Base-by-base conservation (phyloP, 768 basidiomycete species). In the Daedaleopsis nitida region DNA sequence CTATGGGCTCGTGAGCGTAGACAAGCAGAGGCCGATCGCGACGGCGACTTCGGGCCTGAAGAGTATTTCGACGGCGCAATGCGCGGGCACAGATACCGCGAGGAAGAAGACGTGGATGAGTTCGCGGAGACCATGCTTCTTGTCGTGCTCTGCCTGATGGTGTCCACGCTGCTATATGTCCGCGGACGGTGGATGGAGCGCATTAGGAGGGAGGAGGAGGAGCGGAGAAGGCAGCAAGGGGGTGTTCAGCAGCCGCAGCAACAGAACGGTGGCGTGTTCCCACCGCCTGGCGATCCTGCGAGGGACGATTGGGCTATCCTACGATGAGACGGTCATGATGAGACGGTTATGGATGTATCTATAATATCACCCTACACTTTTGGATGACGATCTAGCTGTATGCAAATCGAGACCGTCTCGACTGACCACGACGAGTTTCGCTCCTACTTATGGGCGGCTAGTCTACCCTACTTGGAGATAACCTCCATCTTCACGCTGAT, bases 1-100 rank as follows among this genome's bases (percentile, higher is more conserved):
- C 84, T 92, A 87, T 94, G 91, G 89, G 91, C 91, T 27, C 80
- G 87, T 59, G 88, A 91, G 11, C 83, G 88, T 48, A 80, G 88
- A 64, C 84, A 84, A 53, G 86, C 85, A 3, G 91, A 91, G 62
- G 82, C 82, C 57, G 90, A 90, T 32, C 83, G 85, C 24, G 89
- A 92, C 32, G 79, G 80, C 52, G 92, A 93, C 59, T 86, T 86
- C 64, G 88, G 87, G 9, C 87, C 91, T 0, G 93, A 95, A 50
- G 92, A 93, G 68, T 92, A 92, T 73, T 89, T 87, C 66, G 91
- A 92, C 32, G 88, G 79, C 3, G 82, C 84, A 5, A 60, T 85
- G 64, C 82, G 87, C 23, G 83, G 84, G 14, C 81, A 52, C 17
- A 59, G 83, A 5, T 75, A 82, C 52, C 81, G 86, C 14, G 86